These are phyloP conservation scores for Gillenia trifoliata DNA, from an alignment of 306 rosid species.

Conservation along the genomic window DNA sequence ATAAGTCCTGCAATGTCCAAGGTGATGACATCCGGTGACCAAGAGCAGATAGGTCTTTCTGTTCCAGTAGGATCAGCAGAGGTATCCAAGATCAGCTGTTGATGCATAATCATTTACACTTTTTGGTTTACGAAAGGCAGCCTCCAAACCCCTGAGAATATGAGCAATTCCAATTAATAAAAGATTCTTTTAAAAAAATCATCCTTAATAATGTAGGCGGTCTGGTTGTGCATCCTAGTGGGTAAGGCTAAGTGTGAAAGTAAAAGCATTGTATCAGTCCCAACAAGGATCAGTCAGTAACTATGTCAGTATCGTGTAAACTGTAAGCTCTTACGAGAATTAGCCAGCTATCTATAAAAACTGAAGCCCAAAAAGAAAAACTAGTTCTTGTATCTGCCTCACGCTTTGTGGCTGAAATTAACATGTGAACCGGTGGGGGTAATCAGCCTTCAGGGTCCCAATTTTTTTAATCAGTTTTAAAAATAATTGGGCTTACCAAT, in stretches of 20 bases:
- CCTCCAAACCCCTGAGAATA: conserved; percentile 60
- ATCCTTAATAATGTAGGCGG: not conserved
- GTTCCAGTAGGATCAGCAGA: conserved; percentile 41
- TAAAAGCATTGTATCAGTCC: not conserved
- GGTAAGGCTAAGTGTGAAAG: not conserved
- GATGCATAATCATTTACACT: conserved; percentile 28
- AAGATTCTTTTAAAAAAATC: not conserved
- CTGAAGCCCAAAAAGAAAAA: not conserved
- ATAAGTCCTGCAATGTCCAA: conserved; percentile 50
- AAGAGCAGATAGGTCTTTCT: conserved; percentile 48
- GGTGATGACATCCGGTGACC: conserved; percentile 35
- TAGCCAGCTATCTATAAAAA: not conserved
- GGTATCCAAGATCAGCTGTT: conserved; percentile 41
- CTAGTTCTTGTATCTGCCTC: not conserved
- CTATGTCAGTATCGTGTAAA: not conserved
- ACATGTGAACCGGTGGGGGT: not conserved
- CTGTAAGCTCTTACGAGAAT: not conserved
- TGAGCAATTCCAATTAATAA: conserved; percentile 9
- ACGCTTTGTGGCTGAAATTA: not conserved
- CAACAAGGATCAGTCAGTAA: not conserved
- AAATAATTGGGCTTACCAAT: conserved; percentile 46
- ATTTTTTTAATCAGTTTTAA: conserved; percentile 11
- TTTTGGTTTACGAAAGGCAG: conserved; percentile 31
- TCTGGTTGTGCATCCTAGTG: not conserved
- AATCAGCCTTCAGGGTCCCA: not conserved